phyloP scores from a whole-genome alignment of 2,329 filamentous ascomycete genomes.

The Microcyclosporella mali region DNA sequence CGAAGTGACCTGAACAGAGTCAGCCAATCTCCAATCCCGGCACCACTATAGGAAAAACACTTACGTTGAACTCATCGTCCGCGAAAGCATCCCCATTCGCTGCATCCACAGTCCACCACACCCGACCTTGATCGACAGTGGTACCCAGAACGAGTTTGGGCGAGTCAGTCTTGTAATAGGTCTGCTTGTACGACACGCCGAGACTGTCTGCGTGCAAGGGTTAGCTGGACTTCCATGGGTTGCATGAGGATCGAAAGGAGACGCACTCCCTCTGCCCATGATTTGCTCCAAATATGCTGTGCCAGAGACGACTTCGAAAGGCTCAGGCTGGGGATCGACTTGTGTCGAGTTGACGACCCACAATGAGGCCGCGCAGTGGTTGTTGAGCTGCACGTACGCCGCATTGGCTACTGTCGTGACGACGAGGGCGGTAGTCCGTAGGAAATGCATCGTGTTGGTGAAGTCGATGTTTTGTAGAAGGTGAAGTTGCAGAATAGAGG shows the following conservation, averaged over 20 bases:
- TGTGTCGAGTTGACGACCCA: constrained; percentile 26
- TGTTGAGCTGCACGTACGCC: constrained; percentile 19
- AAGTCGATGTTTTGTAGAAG: neutral
- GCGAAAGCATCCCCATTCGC: constrained; percentile 25
- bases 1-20: neutral
- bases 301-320: constrained; percentile 15
- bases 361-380: constrained; percentile 23
- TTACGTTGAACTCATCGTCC: constrained; percentile 17
- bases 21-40: neutral
- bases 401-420: constrained; percentile 10
- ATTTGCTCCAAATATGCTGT: constrained; percentile 19
- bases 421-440: constrained; percentile 11
- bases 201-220: constrained; percentile 19
- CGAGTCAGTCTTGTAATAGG: constrained; percentile 20
- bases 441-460: constrained; percentile 18
- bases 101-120: constrained; percentile 28
- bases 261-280: constrained; percentile 22
- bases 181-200: constrained; percentile 23
- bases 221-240: neutral
- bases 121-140: constrained; percentile 11
- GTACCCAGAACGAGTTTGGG: constrained; percentile 27
- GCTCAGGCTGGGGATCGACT: constrained; percentile 11
- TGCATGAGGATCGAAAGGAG: neutral
- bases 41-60: neutral
- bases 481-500: neutral